These are phyloP conservation scores for Phlebopus sp. DNA, from an alignment of 1,284 basidiomycete species.

Conservation along the genomic window DNA sequence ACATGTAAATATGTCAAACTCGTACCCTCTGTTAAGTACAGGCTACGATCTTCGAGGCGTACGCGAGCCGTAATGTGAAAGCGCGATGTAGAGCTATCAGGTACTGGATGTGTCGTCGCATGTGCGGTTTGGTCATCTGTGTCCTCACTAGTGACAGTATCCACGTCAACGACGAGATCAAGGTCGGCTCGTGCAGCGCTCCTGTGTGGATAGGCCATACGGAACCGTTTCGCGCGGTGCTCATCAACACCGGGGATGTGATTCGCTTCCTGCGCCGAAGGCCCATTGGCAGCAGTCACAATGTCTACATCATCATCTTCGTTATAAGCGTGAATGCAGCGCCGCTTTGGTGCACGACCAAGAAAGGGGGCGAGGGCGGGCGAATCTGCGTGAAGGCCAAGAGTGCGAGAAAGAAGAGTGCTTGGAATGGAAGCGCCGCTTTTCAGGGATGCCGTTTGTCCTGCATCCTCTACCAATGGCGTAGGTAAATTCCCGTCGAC, in stretches of 20 bases:
- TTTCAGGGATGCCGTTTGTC: slow-evolving; percentile 7
- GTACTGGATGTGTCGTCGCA: slow-evolving; percentile 11
- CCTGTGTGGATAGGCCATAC: slow-evolving; percentile 45
- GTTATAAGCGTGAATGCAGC: slow-evolving; percentile 53
- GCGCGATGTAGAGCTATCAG: slow-evolving; percentile 40
- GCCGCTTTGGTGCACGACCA: slow-evolving; percentile 54
- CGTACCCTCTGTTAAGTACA: slow-evolving; percentile 58
- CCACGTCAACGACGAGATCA: slow-evolving; percentile 25
- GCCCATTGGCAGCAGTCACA: slow-evolving; percentile 1
- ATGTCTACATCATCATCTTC: slow-evolving; percentile 45
- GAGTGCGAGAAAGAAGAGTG: slow-evolving; percentile 53
- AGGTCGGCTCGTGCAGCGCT: slow-evolving; percentile 39
- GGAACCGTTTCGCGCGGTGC: slow-evolving; percentile 29
- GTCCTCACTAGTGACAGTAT: background rate
- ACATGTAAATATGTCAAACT: background rate
- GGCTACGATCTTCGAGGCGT: slow-evolving; percentile 59
- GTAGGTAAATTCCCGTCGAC: slow-evolving; percentile 24
- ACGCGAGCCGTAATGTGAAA: slow-evolving; percentile 69
- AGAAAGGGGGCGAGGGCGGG: slow-evolving; percentile 71
- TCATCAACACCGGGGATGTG: slow-evolving; percentile 5
- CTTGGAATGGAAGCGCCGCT: slow-evolving; percentile 16
- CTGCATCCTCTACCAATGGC: slow-evolving; percentile 6
- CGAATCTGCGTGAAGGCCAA: slow-evolving; percentile 68
- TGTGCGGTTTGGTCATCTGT: slow-evolving; percentile 1
- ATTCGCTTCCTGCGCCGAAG: slow-evolving; percentile 1